Evolutionary conservation across 257 asterid species (phyloP), one percentile per base, ranked within the genome.

Genomic region (Solanum bulbocastanum): DNA sequence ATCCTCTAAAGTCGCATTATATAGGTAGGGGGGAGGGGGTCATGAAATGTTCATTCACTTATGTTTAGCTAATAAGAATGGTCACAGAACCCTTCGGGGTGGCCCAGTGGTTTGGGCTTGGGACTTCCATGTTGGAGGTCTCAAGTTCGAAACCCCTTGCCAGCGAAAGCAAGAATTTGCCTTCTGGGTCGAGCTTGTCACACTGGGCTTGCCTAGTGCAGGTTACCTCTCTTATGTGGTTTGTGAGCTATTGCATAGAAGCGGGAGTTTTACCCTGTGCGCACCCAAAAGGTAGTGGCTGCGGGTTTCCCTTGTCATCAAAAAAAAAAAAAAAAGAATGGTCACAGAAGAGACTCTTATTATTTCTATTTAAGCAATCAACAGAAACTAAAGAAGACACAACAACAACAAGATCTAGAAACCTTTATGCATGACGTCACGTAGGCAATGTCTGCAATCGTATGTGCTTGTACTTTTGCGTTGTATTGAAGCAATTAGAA

Each of bases 381-480:
- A 78, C 23, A 10, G 35, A 75, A 25, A 62, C 71, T n/a, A 40
- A 76, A 76, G 60, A 40, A n/a, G 36, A n/a, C 14, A 13, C 60
- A 76, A 36, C 14, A 76, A 25, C 35, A 75, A 39, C 36, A 76
- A 76, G 32, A 85, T 73, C 68, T 85, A 68, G 23, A 86, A 69
- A 49, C 32, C 87, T 68, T 66, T n/a, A 65, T 16, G 58, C 65
- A 20, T 86, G 69, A 86, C 7, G 8, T 94, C 92, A 97, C 60
- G 92, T 90, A 35, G 96, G 95, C 94, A 95, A 89, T 35, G 95
- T 94, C 91, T 95, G 98, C 89, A 93, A 88, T 79, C 96, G 91
- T 83, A 94, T 84, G 78, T 97, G 99, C 89, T 97, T 97, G 93
- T 95, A 97, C 88, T 96, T 97, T 90, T 97, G 99, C 74, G 91